Base-by-base conservation (phyloP, 257 asterid species). In the Solanum medicagineum region DNA sequence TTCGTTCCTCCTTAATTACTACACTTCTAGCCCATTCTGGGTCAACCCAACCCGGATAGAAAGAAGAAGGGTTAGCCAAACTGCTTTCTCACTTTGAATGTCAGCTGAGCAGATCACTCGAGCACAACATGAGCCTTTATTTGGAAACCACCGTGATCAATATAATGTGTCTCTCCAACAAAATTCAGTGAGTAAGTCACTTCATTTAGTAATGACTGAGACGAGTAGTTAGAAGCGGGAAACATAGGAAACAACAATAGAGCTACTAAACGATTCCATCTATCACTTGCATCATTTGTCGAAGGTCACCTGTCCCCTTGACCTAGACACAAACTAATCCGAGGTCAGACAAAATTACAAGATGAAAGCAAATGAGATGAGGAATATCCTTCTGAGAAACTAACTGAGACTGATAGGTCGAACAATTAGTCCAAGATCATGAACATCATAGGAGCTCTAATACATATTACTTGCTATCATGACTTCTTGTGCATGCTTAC, bases 181-280 rank as follows among this genome's bases (percentile, higher is more conserved):
- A 40, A 16, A 77, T 24, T 85, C 89, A 2, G 83, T 83, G 80
- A 85, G 88, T 17, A 57, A 88, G 24, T 16, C 83, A 4, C 79
- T 88, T 42, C 53, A 56, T 54, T 26, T 49, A 80, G 71, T 85
- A 2, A 88, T 88, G 85, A 65, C 51, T 8, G 85, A 75, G 65
- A 88, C 10, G 53, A 71, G 22, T 55, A 17, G 8, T 55, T 10
- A 55, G 62, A 55, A 55, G 22, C 62, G 17, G 62, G 22, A 55
- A 55, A 55, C 60, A 55, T 5, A 55, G n/a, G 8, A 55, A 55
- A 17, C n/a, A 55, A 55, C n/a, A 16, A 55, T 17, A 55, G 22
- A 55, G 10, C 62, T 55, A 55, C 62, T 55, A 9, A 17, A 55
- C 8, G 4, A 55, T 55, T 17, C 62, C 22, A 55, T 55, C 60